Conservation (phyloP, 1,139 yeast genomes). For the Nadsonia commutata region DNA sequence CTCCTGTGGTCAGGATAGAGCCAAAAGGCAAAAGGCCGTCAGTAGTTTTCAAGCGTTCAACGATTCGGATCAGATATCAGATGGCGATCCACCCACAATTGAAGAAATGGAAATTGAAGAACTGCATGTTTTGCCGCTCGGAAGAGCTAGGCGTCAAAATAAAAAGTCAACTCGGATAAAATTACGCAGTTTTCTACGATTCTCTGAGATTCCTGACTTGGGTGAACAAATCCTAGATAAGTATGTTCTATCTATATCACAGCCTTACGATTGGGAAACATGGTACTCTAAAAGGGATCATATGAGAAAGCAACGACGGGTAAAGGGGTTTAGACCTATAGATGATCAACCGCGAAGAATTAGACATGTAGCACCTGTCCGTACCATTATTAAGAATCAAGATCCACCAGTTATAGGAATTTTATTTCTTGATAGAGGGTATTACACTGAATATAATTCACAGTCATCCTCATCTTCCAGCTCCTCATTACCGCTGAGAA, state of each 20-base stretch:
- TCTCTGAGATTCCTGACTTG: neutral
- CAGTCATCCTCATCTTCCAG: conserved; percentile 3
- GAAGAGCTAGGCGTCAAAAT: neutral
- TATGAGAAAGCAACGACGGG: neutral
- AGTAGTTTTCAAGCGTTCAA: too few species aligned
- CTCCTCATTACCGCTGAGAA: conserved; percentile 15
- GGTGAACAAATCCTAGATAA: neutral
- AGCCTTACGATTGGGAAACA: neutral
- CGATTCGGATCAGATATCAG: neutral
- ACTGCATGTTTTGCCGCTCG: neutral
- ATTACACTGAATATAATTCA: conserved; percentile 3
- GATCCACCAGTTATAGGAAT: neutral
- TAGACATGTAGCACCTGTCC: neutral
- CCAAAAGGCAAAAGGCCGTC: too few species aligned
- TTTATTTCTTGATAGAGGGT: conserved; percentile 3
- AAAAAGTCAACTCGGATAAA: neutral
- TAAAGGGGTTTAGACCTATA: neutral
- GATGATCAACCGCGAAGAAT: neutral
- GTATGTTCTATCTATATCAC: neutral
- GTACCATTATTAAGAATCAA: neutral
- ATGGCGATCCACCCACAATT: neutral
- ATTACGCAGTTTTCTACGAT: neutral
- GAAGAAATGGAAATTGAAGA: neutral
- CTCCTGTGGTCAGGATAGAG: too few species aligned
- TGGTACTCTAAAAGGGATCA: neutral